Base-by-base conservation (phyloP, 768 basidiomycete species). In the Agaricus subrufescens region DNA sequence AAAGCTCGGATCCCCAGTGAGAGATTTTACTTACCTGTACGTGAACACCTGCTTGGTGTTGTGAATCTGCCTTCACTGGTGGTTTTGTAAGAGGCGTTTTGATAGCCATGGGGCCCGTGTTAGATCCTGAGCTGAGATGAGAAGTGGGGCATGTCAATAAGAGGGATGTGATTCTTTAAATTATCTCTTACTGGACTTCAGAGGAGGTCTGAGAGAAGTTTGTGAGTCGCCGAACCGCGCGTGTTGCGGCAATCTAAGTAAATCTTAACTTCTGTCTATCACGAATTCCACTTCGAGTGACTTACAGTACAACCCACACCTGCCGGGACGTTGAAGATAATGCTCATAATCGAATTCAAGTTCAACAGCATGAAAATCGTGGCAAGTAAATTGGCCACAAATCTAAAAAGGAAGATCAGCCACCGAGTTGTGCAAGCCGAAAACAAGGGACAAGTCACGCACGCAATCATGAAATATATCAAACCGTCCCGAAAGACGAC, bases 391-490 rank as follows among this genome's bases (percentile, higher is more conserved):
- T 75, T 75, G 19, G 67, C 73, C 31, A 79, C 42, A 65, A 81
- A 81, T 5, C 79, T 81, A 52, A 3, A 19, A 19, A 50, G 14
- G 29, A 34, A 42, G 6, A 46, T 58, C 37, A 55, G 31, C 31
- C 11, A 43, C 43, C 30, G 42, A 37, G n/a, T 10, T 31, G 58
- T 7, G 4, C 19, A 19, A 19, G 19, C 19, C 19, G 19, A 19
- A 19, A 19, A 19, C 19, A 19, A 19, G 19, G 19, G 19, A 19
- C 19, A 19, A 19, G 19, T 19, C 42, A 45, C 53, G 4, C 61
- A 88, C 81, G 89, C 89, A 48, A 91, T 78, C 58, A 91, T 68
- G 71, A 91, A 91, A 70, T 79, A 91, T 52, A 87, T 81, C 10
- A 91, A 69, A n/a, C 88, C 87, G 54, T 90, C 87, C 11, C 77